Base-by-base conservation (phyloP, 192 early-diverging fungal genomes). In the Entomortierella parvispora region DNA sequence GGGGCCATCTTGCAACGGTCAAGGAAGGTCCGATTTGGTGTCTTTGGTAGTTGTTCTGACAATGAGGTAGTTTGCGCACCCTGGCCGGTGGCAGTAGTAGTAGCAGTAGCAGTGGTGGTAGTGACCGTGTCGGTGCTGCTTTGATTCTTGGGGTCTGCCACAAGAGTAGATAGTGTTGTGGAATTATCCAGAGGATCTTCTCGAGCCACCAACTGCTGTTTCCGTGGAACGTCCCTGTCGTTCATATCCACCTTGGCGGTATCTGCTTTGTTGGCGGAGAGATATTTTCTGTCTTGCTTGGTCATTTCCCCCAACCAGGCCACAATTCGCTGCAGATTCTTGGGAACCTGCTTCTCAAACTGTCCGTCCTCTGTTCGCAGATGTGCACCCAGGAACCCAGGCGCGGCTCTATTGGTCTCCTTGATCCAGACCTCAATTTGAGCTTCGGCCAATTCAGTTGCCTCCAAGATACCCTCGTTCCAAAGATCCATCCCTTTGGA, bases 361-460 rank as follows among this genome's bases (percentile, higher is more conserved):
- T 62, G 37, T 4, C 81, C 68, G 46, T 85, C 83, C 37, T 69
- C 79, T 9, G 80, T 80, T 11, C 83, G 49, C 11, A 80, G 68
- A 64, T 85, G 83, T 17, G 80, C 63, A 1, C 72, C 62, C 23
- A 82, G 32, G 22, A 81, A 85, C 18, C 74, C 62, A 3, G 67
- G 61, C 0, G 74, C 64, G n/a, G 65, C 65, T 18, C 81, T 70
- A 3, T 65, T 33, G 7, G 46, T 58, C 15, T 40, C 53, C 12
- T 58, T 55, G 18, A 62, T 51, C 55, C 74, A 58, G 0, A 58
- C 62, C 0, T 60, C 42, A 10, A 80, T 71, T 29, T 71, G 56
- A 34, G 72, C 40, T 29, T 81, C 68, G 2, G 65, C 74, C 34
- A 75, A 62, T 10, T n/a, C 43, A 4, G 66, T 68, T 17, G 74